phyloP scores from a whole-genome alignment of 148 eudicot genomes.

The Rhododendron molle region DNA sequence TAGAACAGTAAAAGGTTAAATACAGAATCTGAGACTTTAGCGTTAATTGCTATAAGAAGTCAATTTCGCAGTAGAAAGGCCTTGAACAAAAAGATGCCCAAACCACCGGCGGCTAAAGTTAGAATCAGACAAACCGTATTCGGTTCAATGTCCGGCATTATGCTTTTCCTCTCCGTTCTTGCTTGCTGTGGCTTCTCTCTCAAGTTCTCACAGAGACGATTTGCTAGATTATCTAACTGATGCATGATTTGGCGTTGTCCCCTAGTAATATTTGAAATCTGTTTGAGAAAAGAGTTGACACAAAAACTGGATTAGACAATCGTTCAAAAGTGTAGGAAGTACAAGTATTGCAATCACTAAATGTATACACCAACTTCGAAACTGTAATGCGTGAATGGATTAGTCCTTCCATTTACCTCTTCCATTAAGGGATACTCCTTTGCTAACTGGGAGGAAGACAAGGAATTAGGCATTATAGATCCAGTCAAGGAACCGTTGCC shows the following conservation, averaged over 20 bases:
- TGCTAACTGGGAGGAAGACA: slow-evolving; percentile 62
- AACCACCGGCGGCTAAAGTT: slow-evolving; percentile 56
- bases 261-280: slow-evolving; percentile 64
- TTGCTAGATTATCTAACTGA: slow-evolving; percentile 69
- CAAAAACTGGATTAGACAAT: background rate
- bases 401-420: slow-evolving; percentile 55
- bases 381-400: background rate
- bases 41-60: slow-evolving; percentile 13
- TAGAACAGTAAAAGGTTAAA: background rate
- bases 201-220: slow-evolving; percentile 47
- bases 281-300: background rate
- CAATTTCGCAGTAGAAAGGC: slow-evolving; percentile 46
- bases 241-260: slow-evolving; percentile 82
- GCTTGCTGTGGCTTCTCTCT: slow-evolving; percentile 36
- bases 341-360: background rate
- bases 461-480: slow-evolving; percentile 49
- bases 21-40: background rate
- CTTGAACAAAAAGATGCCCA: slow-evolving; percentile 66
- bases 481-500: slow-evolving; percentile 71
- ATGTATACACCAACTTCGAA: background rate
- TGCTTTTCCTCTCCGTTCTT: slow-evolving; percentile 30
- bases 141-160: slow-evolving; percentile 26
- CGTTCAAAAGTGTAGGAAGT: background rate
- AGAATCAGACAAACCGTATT: slow-evolving; percentile 30
- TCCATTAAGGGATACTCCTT: slow-evolving; percentile 62